Evolutionary conservation across 768 basidiomycete species (phyloP).

Genomic region (Xerocomellus amylosporus): DNA sequence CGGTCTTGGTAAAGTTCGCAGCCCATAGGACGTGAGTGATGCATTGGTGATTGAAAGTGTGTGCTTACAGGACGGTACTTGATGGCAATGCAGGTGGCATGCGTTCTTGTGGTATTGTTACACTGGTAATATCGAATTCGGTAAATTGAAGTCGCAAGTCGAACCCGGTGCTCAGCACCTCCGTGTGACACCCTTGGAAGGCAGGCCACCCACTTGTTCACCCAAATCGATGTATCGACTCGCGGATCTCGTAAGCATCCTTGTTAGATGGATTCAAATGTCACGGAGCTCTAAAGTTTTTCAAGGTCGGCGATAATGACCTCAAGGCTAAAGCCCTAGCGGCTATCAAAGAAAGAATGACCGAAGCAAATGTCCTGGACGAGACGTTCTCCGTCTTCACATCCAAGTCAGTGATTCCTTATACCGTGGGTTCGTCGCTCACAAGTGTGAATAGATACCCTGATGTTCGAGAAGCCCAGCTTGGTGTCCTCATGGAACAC

Average conservation of each 20-base stretch:
- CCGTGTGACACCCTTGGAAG: neutral
- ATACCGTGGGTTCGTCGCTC: neutral
- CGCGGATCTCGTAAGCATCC: constrained; percentile 28
- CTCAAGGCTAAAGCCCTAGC: constrained; percentile 18
- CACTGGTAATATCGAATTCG: constrained; percentile 19
- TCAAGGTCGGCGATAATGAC: constrained; percentile 14
- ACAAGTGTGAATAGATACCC: constrained; percentile 13
- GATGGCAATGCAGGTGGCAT: constrained; percentile 16
- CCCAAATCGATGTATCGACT: constrained; percentile 39
- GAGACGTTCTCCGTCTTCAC: constrained; percentile 30
- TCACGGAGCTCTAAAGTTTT: neutral
- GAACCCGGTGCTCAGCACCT: neutral
- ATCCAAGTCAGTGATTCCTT: constrained; percentile 17
- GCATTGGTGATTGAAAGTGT: neutral
- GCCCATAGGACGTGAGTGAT: constrained; percentile 20
- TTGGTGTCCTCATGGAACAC: constrained; percentile 12
- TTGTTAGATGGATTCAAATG: neutral
- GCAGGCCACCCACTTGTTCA: constrained; percentile 23
- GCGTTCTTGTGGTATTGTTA: constrained; percentile 29
- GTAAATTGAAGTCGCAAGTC: constrained; percentile 16
- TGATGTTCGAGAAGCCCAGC: constrained; percentile 16
- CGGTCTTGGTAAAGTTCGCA: constrained; percentile 9
- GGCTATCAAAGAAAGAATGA: constrained; percentile 19
- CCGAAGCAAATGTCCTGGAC: constrained; percentile 18
- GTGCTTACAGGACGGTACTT: neutral